Percentiles rank a stretch among this genome's conserved stretches.
Conservation (phyloP, 306 rosid genomes). For the Neltuma alba region DNA sequence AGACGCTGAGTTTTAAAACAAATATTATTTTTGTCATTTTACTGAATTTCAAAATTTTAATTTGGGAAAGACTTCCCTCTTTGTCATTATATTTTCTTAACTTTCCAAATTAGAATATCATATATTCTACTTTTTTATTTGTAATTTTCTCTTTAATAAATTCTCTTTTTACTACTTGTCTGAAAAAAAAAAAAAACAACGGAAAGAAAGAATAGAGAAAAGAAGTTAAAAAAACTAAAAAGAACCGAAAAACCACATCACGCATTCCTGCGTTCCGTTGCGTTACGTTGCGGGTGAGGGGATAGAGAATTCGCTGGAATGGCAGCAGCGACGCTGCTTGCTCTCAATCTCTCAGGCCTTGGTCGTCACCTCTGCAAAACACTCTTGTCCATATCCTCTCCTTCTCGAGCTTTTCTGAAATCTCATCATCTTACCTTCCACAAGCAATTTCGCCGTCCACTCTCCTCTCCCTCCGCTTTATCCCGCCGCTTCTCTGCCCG, state of each 20-base stretch:
- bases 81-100: no score
- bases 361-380: constrained; percentile 45
- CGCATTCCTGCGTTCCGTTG: background rate
- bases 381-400: constrained; percentile 29
- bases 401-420: constrained; percentile 17
- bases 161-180: no score
- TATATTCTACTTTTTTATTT: no score
- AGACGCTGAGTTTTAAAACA: no score
- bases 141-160: no score
- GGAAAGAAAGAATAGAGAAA: no score
- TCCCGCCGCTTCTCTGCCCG: constrained; percentile 53
- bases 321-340: constrained; percentile 50
- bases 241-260: background rate
- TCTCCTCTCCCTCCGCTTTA: constrained; percentile 33
- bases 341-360: constrained; percentile 64
- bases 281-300: background rate
- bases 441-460: constrained; percentile 38
- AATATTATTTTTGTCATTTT: no score
- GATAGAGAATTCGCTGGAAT: constrained; percentile 25
- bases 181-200: no score
- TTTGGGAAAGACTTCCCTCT: no score
- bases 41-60: no score
- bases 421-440: constrained; percentile 47
- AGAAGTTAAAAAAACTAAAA: no score
- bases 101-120: no score